Evolutionary conservation across 805 yeast species (phyloP), one percentile per base, ranked within the genome.

Genomic region (Candida hungchunana): DNA sequence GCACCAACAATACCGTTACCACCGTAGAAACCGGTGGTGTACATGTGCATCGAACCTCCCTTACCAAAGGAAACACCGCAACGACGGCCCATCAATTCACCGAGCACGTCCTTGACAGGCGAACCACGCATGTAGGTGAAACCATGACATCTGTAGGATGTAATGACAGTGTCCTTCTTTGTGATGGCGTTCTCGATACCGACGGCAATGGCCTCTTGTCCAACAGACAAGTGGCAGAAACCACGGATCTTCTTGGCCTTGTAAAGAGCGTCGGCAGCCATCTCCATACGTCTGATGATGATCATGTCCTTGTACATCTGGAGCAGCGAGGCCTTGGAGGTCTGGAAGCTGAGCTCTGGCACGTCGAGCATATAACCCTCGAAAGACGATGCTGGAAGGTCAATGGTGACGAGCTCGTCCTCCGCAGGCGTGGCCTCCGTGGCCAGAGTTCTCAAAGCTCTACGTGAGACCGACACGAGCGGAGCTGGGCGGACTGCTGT

Each of bases 1-100:
- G 97, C 98, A 63, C 98, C 98, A 37, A 93, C 98, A 64, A 93
- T 93, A 73, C 98, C 98, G 69, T 93, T 93, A 69, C 98, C 98
- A 64, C 98, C 98, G 67, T 82, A 93, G 75, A 93, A 93, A 44
- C 94, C 94, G 31, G 82, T 80, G 32, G 95, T 85, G 64, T 81
- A 93, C 89, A 93, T 85, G 72, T 93, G 98, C 98, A 93, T 93
- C 48, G 98, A 93, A 55, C 98, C 98, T 73, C 98, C 98, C 69
- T 93, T 93, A 71, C 98, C 98, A 68, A 70, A 81, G 28, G 97
- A 83, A 43, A 85, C 94, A 73, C 98, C 97, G 40, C 82, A 69
- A 71, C 95, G 81, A 71, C 82, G 83, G 56, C 98, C 98, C 90
- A 93, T 83, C 64, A 93, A 75, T 71, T 93, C 98, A 46, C 95